These are phyloP conservation scores for Fusarium xyrophilum DNA, from an alignment of 2,329 filamentous ascomycete species.

Conservation along the genomic window DNA sequence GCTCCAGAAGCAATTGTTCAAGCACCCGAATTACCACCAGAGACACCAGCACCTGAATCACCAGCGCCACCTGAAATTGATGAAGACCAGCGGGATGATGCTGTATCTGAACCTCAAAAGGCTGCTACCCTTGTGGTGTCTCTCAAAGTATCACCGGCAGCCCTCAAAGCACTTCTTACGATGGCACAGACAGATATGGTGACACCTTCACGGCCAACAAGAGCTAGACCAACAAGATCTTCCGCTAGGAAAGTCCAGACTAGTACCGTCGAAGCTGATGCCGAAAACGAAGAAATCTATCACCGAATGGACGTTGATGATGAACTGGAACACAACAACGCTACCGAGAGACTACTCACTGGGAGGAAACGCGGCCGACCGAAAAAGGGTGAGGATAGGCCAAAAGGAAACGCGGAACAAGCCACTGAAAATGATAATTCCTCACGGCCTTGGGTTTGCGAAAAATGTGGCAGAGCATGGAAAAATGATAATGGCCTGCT, in stretches of 20 bases:
- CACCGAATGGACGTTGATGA: background rate
- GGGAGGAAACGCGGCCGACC: constrained; percentile 41
- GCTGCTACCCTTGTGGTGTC: constrained; percentile 9
- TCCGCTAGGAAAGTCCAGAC: constrained; percentile 16
- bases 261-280: background rate
- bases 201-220: constrained; percentile 18
- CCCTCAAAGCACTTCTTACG: constrained; percentile 2
- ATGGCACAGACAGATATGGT: background rate
- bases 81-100: background rate
- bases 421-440: constrained; percentile 22
- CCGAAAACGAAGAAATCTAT: background rate
- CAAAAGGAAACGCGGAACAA: constrained; percentile 10
- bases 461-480: constrained; percentile 62
- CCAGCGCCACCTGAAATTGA: background rate
- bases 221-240: constrained; percentile 14
- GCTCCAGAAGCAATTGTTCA: background rate
- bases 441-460: constrained; percentile 53
- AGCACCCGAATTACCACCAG: background rate
- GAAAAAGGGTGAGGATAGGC: constrained; percentile 18
- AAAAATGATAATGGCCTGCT: constrained; percentile 66
- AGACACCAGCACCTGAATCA: background rate
- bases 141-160: constrained; percentile 14
- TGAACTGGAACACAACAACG: background rate
- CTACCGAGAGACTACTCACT: constrained; percentile 22
- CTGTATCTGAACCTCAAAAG: background rate